Evolutionary conservation across 2,329 filamentous ascomycete species (phyloP).

Genomic region (Colletotrichum tanaceti): DNA sequence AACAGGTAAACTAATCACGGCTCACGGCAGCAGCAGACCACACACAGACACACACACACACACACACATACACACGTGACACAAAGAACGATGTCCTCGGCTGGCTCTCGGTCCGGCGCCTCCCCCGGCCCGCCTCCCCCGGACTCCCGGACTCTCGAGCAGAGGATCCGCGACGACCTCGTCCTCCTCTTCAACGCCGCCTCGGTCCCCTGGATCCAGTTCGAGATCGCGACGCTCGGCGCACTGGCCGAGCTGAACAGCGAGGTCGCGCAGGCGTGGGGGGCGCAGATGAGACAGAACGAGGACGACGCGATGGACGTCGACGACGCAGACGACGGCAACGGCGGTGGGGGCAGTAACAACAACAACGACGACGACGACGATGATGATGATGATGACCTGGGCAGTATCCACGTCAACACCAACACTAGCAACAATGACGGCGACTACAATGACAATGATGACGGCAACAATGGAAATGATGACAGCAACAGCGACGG

Average conservation of each 20-base stretch:
- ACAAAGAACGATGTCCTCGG: neutral
- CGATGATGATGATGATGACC: no score
- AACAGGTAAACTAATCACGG: no score
- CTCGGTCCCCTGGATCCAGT: neutral
- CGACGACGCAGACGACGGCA: neutral
- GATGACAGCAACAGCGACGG: no score
- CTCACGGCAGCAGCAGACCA: neutral
- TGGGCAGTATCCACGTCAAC: no score
- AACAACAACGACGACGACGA: no score
- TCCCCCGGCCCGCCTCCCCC: neutral
- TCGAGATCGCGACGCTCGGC: slow-evolving; percentile 1
- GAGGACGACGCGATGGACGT: neutral
- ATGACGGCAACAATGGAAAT: no score
- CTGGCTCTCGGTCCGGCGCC: neutral
- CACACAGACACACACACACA: no score
- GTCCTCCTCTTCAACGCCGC: neutral
- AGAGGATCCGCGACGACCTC: neutral
- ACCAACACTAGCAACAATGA: no score
- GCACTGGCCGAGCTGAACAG: neutral
- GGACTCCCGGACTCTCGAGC: neutral
- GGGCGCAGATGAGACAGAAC: neutral
- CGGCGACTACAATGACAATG: no score
- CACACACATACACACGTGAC: no score
- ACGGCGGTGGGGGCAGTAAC: no score
- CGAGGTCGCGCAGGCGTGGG: neutral